These are phyloP conservation scores for Dothistroma pini DNA, from an alignment of 2,329 filamentous ascomycete species.

Conservation along the genomic window DNA sequence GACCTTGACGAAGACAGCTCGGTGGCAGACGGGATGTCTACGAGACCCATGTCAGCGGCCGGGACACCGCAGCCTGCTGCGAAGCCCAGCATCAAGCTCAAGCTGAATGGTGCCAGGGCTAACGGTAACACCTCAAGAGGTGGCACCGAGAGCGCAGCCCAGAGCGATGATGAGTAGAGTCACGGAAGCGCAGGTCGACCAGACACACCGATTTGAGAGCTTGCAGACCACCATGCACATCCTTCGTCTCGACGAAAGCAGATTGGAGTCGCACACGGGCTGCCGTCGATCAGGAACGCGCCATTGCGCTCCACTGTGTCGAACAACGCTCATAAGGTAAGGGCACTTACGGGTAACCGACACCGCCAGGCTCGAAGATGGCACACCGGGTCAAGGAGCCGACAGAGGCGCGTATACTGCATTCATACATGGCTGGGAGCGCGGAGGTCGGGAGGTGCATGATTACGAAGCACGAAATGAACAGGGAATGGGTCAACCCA, in stretches of 20 bases:
- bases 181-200: background rate
- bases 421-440: background rate
- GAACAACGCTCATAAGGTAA: background rate
- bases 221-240: background rate
- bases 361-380: background rate
- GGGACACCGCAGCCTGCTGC: slow-evolving; percentile 58
- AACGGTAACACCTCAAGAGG: slow-evolving; percentile 35
- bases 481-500: background rate
- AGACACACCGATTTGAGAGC: background rate
- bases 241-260: background rate
- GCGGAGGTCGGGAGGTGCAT: background rate
- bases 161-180: slow-evolving; percentile 54
- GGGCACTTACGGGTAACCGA: background rate
- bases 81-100: slow-evolving; percentile 60
- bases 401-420: background rate
- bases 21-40: slow-evolving; percentile 49
- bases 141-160: slow-evolving; percentile 42
- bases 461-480: background rate
- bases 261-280: background rate
- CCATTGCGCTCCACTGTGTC: background rate
- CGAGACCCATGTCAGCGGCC: slow-evolving; percentile 50
- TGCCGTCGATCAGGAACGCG: background rate
- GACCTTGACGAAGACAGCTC: slow-evolving; percentile 49
- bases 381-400: background rate
- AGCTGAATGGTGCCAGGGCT: slow-evolving; percentile 55